Percentiles rank a stretch among this genome's conserved stretches.
Conservation (phyloP, 129 eudicot genomes). For the Helichrysum umbraculigerum region DNA sequence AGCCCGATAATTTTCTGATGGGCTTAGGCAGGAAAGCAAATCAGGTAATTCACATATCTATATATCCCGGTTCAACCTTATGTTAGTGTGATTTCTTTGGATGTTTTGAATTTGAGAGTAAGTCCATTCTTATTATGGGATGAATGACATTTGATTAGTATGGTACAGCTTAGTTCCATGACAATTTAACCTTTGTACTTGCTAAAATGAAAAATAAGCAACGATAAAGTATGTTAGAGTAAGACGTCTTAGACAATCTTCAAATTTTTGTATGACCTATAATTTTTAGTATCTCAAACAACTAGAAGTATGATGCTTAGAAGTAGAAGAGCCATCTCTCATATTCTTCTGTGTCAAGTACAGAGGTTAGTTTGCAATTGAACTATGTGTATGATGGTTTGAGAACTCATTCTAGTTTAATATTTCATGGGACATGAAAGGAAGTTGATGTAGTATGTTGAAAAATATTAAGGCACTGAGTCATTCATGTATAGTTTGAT, state of each 20-base stretch:
- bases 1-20: constrained; percentile 81
- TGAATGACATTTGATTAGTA: neutral
- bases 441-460: neutral
- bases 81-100: constrained; percentile 2
- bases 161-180: neutral
- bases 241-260: neutral
- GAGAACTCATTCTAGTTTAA: neutral
- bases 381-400: neutral
- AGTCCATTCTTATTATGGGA: neutral
- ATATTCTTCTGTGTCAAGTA: neutral
- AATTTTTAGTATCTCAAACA: neutral
- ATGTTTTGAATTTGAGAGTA: neutral
- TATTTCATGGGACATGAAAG: neutral
- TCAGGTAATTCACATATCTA: constrained; percentile 45
- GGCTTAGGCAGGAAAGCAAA: constrained; percentile 83
- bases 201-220: neutral
- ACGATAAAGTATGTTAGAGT: neutral
- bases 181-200: neutral
- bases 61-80: neutral
- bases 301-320: neutral
- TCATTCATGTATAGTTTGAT: constrained; percentile 10
- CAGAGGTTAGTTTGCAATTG: neutral
- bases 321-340: neutral
- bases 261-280: neutral
- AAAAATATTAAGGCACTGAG: neutral